Base-by-base conservation (phyloP, 1,284 basidiomycete genomes). In the Golubevia sp. region DNA sequence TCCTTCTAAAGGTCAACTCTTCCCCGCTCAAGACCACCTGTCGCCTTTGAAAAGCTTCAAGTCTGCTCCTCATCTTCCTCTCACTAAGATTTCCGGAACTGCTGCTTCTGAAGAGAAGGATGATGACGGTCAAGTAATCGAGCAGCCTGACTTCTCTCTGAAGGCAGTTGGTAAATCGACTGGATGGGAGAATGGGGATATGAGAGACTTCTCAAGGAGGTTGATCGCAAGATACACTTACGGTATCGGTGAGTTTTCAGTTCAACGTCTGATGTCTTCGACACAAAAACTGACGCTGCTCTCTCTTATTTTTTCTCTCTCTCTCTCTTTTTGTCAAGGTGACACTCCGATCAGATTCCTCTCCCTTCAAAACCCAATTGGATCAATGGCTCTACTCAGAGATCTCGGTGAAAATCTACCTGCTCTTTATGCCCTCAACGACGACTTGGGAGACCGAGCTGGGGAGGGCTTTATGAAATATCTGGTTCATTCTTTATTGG, bases 141-240 rank as follows among this genome's bases (percentile, higher is more conserved):
- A 71, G 51, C 1, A 7, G n/a, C 5, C 64, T 0, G 63, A 65
- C 59, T 75, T 73, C 57, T 61, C 51, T 25, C 50, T 64, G 26
- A 21, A 59, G 0, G 63, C 64, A 57, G 58, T 75, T 6, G 54
- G 64, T 0, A 27, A 61, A 21, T 60, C 56, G 18, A 66, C 63
- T 8, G 68, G 70, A 4, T 67, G 60, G 52, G 18, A 49, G 13
- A 52, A 52, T 24, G 59, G 61, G 0, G 27, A 54, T 0, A 59
- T 64, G 1, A 63, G 64, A 23, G 11, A 11, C 2, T 75, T 75
- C 49, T 68, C 68, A 0, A 30, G 27, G 54, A 26, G 54, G 21
- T 60, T 75, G 15, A 66, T 75, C 26, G 64, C 64, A 24, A 62
- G 68, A 20, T 75, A 75, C 59, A 55, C 68, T 18, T 75, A 71